Evolutionary conservation across 2,329 filamentous ascomycete genomes (phyloP).

Genomic region (Exophiala alcalophila): DNA sequence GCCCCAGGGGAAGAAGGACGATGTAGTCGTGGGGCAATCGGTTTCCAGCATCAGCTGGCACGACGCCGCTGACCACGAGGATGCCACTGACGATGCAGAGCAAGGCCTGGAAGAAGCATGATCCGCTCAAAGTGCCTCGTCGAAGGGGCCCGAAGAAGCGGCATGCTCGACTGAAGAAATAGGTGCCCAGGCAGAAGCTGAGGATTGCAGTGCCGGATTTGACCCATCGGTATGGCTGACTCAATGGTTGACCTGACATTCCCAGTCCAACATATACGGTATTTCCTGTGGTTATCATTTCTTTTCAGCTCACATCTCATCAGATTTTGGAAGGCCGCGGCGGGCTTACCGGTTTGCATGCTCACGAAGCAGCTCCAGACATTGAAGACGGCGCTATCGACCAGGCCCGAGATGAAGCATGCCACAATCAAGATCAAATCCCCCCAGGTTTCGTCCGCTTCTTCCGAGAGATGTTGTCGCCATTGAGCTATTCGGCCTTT

Average conservation of each 20-base stretch:
- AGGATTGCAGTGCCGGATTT: constrained; percentile 41
- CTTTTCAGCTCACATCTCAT: neutral
- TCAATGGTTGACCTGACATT: constrained; percentile 37
- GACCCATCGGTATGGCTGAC: constrained; percentile 42
- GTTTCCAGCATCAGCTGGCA: constrained; percentile 28
- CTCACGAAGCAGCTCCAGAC: constrained; percentile 47
- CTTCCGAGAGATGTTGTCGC: constrained; percentile 13
- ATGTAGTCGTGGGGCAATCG: constrained; percentile 20
- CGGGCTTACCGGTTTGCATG: constrained; percentile 45
- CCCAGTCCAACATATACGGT: constrained; percentile 44
- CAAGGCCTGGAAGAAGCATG: constrained; percentile 39
- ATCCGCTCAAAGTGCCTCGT: constrained; percentile 40
- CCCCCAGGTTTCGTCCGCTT: constrained; percentile 18
- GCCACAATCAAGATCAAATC: constrained; percentile 30
- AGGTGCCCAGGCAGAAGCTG: constrained; percentile 37
- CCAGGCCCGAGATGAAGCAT: constrained; percentile 43
- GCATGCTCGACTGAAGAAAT: constrained; percentile 39
- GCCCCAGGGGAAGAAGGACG: constrained; percentile 36
- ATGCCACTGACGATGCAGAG: constrained; percentile 30
- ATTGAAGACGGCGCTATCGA: constrained; percentile 45
- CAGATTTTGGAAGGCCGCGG: neutral
- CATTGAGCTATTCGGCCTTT: constrained; percentile 11
- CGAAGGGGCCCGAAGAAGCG: constrained; percentile 36
- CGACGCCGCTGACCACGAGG: constrained; percentile 36
- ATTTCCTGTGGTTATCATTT: constrained; percentile 36